Evolutionary conservation across 345 rosid species (phyloP).

Genomic region (Heritiera littoralis): DNA sequence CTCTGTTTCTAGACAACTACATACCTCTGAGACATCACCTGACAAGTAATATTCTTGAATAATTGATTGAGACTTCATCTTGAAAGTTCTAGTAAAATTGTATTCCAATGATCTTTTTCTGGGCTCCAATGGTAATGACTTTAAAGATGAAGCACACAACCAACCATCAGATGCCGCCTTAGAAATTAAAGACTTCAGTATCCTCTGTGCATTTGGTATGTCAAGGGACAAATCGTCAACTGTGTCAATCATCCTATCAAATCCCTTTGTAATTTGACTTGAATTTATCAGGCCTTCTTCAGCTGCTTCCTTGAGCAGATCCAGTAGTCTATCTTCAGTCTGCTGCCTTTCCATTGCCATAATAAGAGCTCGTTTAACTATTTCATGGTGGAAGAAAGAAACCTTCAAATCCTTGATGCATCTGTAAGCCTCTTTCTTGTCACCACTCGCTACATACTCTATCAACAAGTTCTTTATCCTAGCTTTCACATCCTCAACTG

Average conservation of each 20-base stretch:
- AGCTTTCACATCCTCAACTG: slow-evolving; percentile 80
- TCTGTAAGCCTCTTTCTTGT: slow-evolving; percentile 70
- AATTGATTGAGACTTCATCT: slow-evolving; percentile 65
- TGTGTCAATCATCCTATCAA: slow-evolving; percentile 62
- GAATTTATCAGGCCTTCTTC: slow-evolving; percentile 77
- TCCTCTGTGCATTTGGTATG: slow-evolving; percentile 63
- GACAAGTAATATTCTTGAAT: slow-evolving; percentile 72
- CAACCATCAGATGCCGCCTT: slow-evolving; percentile 88
- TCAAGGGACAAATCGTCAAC: slow-evolving; percentile 81
- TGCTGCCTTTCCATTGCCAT: slow-evolving; percentile 77
- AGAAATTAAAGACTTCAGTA: slow-evolving; percentile 64
- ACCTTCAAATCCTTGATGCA: slow-evolving; percentile 82
- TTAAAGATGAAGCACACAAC: slow-evolving; percentile 78
- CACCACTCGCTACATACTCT: slow-evolving; percentile 71
- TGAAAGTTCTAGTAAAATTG: slow-evolving; percentile 43
- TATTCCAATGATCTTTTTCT: slow-evolving; percentile 42
- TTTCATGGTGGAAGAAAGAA: slow-evolving; percentile 87
- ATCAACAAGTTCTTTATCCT: slow-evolving; percentile 61
- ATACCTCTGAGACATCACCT: slow-evolving; percentile 67
- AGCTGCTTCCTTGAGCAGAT: slow-evolving; percentile 59
- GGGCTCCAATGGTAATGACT: slow-evolving; percentile 45
- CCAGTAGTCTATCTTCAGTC: slow-evolving; percentile 56
- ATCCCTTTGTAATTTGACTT: slow-evolving; percentile 80
- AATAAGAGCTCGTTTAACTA: slow-evolving; percentile 65
- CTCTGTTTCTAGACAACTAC: slow-evolving; percentile 62